Base-by-base conservation (phyloP, 1,139 yeast species). In the Protomyces lactucae-debilis region DNA sequence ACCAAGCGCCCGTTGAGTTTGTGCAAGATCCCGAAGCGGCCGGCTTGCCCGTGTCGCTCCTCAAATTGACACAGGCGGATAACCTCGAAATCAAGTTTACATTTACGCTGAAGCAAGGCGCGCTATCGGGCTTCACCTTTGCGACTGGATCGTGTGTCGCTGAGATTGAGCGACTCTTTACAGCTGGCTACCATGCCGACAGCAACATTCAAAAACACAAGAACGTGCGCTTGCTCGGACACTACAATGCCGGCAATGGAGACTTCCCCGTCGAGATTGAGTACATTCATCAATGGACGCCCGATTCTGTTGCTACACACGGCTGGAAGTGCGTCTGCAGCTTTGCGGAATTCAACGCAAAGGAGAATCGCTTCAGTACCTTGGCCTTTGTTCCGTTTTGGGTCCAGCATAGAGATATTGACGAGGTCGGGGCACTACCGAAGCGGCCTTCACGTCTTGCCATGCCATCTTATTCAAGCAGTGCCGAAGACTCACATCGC, bases 271-370 rank as follows among this genome's bases (percentile, higher is more conserved):
- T 28, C 21, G 64, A 60, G 55, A 23, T 60, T 10, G 57, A 60
- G 43, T 60, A 54, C 23, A 37, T 39, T n/a, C 54, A 56, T 46
- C 21, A 54, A 9, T 60, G 64, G 64, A 21, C 55, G n/a, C 64
- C 64, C 5, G 63, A 59, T 40, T 39, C 63, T 9, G 37, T 55
- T 39, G 40, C 52, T 16, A 48, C 53, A n/a, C 55, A 52, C n/a
- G 64, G 64, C 28, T 60, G 70, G 70, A 56, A 67, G 39, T 68
- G 64, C 52, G 64, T 69, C 16, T 68, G 70, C 60, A 61, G 69
- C 9, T 77, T 77, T 65, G 78, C 78, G 12, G 79, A 77, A 66
- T 77, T 77, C 68, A 76, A 71, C 66, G 76, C 75, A 64, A 70
- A 73, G n/a, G 73, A 73, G 23, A 79, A 77, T 64, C 69, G 70